These are phyloP conservation scores for Aspergillus versicolor DNA, from an alignment of 2,329 filamentous ascomycete species.

Conservation along the genomic window DNA sequence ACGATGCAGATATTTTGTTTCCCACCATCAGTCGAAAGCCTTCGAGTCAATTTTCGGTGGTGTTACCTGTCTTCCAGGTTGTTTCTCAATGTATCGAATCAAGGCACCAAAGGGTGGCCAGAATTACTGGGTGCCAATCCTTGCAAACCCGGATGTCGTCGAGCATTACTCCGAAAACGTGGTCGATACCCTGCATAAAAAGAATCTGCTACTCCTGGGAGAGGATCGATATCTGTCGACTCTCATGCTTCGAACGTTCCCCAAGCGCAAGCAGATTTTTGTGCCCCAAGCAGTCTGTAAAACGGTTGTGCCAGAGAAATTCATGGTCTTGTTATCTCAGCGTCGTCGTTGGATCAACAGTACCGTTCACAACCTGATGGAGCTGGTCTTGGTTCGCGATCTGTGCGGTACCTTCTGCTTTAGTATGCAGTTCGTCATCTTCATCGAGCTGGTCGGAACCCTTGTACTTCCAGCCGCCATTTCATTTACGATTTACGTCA, in stretches of 20 bases:
- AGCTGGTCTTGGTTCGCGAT: constrained; percentile 90
- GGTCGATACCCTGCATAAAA: constrained; percentile 96
- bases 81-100: constrained; percentile 99
- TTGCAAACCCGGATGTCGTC: constrained; percentile 96
- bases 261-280: constrained; percentile 98
- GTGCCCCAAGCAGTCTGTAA: constrained; percentile 99
- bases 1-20: constrained; percentile 76
- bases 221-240: constrained; percentile 96
- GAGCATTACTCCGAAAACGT: constrained; percentile 99
- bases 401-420: constrained; percentile 99
- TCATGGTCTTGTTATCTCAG: constrained; percentile 89
- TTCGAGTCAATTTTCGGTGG: constrained; percentile 98
- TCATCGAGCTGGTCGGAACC: constrained; percentile 91
- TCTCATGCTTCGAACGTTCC: constrained; percentile 97
- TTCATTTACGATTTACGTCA: constrained; percentile 92
- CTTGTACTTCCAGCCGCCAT: constrained; percentile 94
- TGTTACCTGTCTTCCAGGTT: constrained; percentile 96
- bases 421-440: constrained; percentile 99
- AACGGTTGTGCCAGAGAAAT: constrained; percentile 90
- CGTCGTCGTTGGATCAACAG: constrained; percentile 99
- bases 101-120: constrained; percentile 97
- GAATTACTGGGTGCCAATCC: constrained; percentile 99
- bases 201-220: constrained; percentile 86
- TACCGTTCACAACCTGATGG: constrained; percentile 98
- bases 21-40: constrained; percentile 92